phyloP scores from a whole-genome alignment of 2,329 filamentous ascomycete species.

The Cercospora nicotianae region DNA sequence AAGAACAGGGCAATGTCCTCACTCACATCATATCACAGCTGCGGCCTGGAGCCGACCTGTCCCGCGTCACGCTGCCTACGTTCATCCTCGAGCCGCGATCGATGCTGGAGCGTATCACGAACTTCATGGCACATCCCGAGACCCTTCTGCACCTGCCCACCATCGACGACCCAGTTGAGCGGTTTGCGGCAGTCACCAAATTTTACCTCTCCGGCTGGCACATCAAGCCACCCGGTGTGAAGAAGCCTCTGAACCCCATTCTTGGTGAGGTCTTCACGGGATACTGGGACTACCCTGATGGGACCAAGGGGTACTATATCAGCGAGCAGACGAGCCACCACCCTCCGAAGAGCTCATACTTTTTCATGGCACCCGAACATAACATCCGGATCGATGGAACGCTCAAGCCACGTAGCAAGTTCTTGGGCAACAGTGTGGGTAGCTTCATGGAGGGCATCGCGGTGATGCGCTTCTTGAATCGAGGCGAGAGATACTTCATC shows the following conservation, averaged over 20 bases:
- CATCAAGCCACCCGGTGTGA: slow-evolving; percentile 94
- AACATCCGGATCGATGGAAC: slow-evolving; percentile 94
- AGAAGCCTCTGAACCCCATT: slow-evolving; percentile 96
- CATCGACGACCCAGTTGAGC: slow-evolving; percentile 82
- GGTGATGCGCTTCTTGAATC: slow-evolving; percentile 77
- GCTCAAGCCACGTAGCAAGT: slow-evolving; percentile 90
- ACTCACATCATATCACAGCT: slow-evolving; percentile 97
- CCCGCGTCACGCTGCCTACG: slow-evolving; percentile 89
- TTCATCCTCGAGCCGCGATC: slow-evolving; percentile 97
- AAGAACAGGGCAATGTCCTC: slow-evolving; percentile 94
- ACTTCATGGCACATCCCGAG: slow-evolving; percentile 99
- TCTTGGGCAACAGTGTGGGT: slow-evolving; percentile 93
- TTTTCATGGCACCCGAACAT: slow-evolving; percentile 94
- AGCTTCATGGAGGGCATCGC: slow-evolving; percentile 98
- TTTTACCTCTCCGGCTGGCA: slow-evolving; percentile 99
- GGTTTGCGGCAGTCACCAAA: slow-evolving; percentile 93
- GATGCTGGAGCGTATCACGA: slow-evolving; percentile 98
- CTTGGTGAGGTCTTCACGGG: slow-evolving; percentile 92
- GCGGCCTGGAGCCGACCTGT: slow-evolving; percentile 90
- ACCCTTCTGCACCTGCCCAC: slow-evolving; percentile 83
- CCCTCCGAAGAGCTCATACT: slow-evolving; percentile 97
- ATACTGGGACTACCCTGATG: slow-evolving; percentile 83
- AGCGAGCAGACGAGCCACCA: slow-evolving; percentile 98
- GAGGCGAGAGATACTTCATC: slow-evolving; percentile 86
- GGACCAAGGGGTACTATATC: slow-evolving; percentile 89